These are phyloP conservation scores for Thelonectria blattea DNA, from an alignment of 2,329 filamentous ascomycete species.

Conservation along the genomic window DNA sequence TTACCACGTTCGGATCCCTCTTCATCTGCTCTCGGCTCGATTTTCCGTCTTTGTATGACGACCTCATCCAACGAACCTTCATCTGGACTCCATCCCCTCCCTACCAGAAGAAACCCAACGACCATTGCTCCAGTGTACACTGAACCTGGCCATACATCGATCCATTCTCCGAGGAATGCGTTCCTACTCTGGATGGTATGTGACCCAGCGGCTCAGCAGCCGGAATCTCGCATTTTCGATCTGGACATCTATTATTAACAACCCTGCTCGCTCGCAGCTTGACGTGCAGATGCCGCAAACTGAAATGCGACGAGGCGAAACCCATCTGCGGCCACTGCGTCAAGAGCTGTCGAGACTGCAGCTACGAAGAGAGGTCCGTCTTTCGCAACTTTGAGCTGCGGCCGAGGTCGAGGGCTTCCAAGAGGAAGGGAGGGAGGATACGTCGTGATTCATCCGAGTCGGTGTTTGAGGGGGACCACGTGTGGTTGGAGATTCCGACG, in stretches of 20 bases:
- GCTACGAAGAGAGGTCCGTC: constrained; percentile 24
- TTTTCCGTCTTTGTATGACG: constrained; percentile 5
- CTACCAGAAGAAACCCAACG: neutral
- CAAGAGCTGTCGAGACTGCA: constrained; percentile 26
- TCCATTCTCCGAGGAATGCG: constrained; percentile 20
- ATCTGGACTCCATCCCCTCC: neutral
- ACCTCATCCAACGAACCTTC: neutral
- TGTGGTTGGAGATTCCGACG: constrained; percentile 27
- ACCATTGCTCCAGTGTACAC: neutral
- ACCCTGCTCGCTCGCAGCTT: constrained; percentile 18
- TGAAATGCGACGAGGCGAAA: constrained; percentile 37
- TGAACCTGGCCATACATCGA: neutral
- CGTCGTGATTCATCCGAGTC: neutral
- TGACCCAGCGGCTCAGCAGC: no score
- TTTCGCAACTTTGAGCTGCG: constrained; percentile 27
- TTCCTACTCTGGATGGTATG: constrained; percentile 34
- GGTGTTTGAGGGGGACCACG: constrained; percentile 19
- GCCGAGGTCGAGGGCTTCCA: neutral
- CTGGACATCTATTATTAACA: neutral
- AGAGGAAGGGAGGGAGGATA: neutral
- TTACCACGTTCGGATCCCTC: constrained; percentile 11
- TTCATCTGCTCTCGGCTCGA: constrained; percentile 10
- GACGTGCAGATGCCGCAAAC: constrained; percentile 33
- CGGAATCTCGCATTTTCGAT: neutral
- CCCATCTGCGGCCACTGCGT: constrained; percentile 31